Evolutionary conservation across 202 grass and related monocot species (phyloP).

Genomic region (Carex arenaria): DNA sequence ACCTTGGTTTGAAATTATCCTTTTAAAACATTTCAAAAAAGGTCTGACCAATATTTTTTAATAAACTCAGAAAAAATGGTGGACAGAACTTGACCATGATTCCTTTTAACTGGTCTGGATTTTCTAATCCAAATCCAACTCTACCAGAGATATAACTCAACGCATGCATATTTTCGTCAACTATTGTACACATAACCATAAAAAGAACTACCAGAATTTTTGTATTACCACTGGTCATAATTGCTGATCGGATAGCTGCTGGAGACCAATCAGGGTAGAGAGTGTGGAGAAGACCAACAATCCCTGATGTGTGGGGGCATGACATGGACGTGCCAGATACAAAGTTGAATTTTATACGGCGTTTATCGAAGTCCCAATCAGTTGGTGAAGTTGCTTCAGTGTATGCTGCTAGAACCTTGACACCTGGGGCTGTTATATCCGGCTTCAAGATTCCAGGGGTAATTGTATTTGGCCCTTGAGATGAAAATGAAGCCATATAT

Average conservation of each 20-base stretch:
- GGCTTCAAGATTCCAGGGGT: slow-evolving; percentile 59
- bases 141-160: not conserved
- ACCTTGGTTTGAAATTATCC: no score
- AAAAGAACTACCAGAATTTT: not conserved
- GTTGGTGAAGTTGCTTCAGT: slow-evolving; percentile 21
- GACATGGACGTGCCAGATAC: slow-evolving; percentile 81
- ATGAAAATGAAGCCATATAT: slow-evolving; percentile 64
- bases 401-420: slow-evolving; percentile 55
- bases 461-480: slow-evolving; percentile 49
- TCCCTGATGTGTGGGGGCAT: slow-evolving; percentile 66
- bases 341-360: slow-evolving; percentile 44
- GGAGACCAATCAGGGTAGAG: slow-evolving; percentile 62
- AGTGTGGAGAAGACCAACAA: slow-evolving; percentile 57
- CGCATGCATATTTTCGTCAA: not conserved
- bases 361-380: slow-evolving; percentile 12
- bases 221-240: slow-evolving; percentile 57
- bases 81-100: no score
- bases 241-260: slow-evolving; percentile 49
- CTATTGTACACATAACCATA: not conserved
- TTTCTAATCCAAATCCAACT: no score
- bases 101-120: no score
- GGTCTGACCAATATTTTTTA: no score
- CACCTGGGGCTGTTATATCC: slow-evolving; percentile 63
- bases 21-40: no score
- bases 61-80: no score